Conservation (phyloP, 169 alveolate species). For the Babesia ovata region DNA sequence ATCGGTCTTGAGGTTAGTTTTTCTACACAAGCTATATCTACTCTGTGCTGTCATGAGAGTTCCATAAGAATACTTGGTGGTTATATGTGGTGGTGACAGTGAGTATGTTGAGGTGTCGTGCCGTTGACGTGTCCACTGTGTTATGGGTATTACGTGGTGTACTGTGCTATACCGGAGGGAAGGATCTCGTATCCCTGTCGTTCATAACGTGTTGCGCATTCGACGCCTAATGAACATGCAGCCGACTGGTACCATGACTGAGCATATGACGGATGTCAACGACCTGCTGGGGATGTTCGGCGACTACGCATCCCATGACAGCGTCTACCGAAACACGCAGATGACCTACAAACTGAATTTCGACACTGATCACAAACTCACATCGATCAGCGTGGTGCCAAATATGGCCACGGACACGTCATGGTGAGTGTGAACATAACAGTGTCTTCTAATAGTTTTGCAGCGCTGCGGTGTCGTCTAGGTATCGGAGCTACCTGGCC, state of each 20-base stretch:
- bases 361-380: constrained; percentile 6
- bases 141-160: too few relatives aligned
- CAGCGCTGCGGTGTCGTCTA: constrained; percentile 24
- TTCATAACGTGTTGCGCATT: too few relatives aligned
- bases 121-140: too few relatives aligned
- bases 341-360: constrained; percentile 51
- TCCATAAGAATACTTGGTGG: too few relatives aligned
- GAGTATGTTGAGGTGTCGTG: too few relatives aligned
- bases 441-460: not conserved
- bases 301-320: constrained; percentile 24
- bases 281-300: constrained; percentile 29
- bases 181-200: too few relatives aligned
- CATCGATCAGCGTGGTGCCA: constrained; percentile 47
- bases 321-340: constrained; percentile 22
- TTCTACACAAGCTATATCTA: not conserved
- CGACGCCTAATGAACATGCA: not conserved
- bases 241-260: constrained; percentile 42
- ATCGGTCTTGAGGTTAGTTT: constrained; percentile 48
- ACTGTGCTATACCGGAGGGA: too few relatives aligned
- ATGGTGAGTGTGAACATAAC: constrained; percentile 11
- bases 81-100: too few relatives aligned
- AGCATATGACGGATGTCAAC: constrained; percentile 10
- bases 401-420: constrained; percentile 61
- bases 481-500: constrained; percentile 10
- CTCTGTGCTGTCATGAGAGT: not conserved